Conservation (phyloP, 2,329 filamentous ascomycete genomes). For the Elsinoe ampelina region DNA sequence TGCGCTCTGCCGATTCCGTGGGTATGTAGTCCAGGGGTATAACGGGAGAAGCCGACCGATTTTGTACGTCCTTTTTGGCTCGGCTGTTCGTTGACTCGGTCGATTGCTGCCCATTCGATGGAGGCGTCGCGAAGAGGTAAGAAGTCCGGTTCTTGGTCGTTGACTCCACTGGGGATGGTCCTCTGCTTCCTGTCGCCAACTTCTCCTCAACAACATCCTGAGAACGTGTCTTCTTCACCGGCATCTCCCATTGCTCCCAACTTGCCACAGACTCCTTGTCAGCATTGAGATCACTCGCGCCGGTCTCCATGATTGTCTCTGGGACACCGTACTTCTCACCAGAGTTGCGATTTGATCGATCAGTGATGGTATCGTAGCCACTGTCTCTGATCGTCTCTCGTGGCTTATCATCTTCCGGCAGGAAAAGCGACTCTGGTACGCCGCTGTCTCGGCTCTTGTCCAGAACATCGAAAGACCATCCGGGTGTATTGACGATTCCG, state of each 20-base stretch:
- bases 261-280: conserved; percentile 4
- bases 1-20: conserved; percentile 2
- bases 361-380: conserved; percentile 28
- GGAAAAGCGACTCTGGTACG: conserved; percentile 36
- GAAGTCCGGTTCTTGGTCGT: conserved; percentile 39
- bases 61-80: not conserved
- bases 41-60: not conserved
- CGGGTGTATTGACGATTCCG: conserved; percentile 20
- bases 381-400: conserved; percentile 33
- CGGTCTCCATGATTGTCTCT: not conserved
- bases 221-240: conserved; percentile 5
- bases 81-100: not conserved
- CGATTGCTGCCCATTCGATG: conserved; percentile 18
- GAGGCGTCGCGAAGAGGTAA: conserved; percentile 37
- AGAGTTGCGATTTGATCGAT: conserved; percentile 13
- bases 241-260: conserved; percentile 13
- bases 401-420: conserved; percentile 23
- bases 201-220: not conserved
- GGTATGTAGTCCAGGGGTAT: conserved; percentile 11
- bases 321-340: conserved; percentile 5
- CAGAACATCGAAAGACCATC: conserved; percentile 27
- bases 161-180: conserved; percentile 32
- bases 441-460: conserved; percentile 36
- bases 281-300: not conserved
- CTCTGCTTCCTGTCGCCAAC: conserved; percentile 1